A percentile compares a stretch with the other conserved stretches of the same genome.
Evolutionary conservation across 2,329 filamentous ascomycete species (phyloP).

Genomic region (Diaporthe velutina): DNA sequence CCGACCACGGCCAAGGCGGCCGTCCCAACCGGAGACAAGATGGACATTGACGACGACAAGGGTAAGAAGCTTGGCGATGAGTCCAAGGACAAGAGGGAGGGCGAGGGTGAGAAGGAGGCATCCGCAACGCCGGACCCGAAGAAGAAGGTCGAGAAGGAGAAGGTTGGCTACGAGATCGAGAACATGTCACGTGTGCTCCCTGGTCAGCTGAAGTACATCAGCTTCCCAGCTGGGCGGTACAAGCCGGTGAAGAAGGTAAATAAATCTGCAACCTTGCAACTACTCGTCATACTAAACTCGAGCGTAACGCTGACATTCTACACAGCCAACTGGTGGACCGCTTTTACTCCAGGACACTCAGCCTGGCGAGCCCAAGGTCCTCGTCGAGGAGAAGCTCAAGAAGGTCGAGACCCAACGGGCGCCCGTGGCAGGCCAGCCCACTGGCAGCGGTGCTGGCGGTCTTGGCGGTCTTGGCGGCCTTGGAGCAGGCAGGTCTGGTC

Average conservation of each 20-base stretch:
- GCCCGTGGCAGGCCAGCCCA: conserved; percentile 61
- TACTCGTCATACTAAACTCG: neutral
- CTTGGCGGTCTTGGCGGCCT: conserved; percentile 48
- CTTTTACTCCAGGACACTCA: conserved; percentile 90
- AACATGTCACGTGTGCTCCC: conserved; percentile 98
- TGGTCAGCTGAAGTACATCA: conserved; percentile 94
- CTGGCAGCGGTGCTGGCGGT: conserved; percentile 46
- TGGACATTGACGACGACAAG: conserved; percentile 84
- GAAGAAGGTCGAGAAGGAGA: conserved; percentile 96
- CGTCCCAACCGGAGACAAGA: conserved; percentile 76
- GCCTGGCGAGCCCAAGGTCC: conserved; percentile 81
- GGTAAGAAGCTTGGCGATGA: conserved; percentile 60
- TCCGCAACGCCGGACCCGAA: conserved; percentile 71
- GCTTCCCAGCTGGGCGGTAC: conserved; percentile 90
- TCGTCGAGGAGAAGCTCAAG: conserved; percentile 93
- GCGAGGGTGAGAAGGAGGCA: conserved; percentile 70
- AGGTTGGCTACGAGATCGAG: conserved; percentile 93
- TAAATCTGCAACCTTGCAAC: conserved; percentile 56
- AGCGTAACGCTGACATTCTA: conserved; percentile 32
- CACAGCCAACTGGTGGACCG: conserved; percentile 90
- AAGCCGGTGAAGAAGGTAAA: conserved; percentile 89
- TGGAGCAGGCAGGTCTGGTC: conserved; percentile 43
- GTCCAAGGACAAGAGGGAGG: conserved; percentile 72
- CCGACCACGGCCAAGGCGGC: conserved; percentile 78
- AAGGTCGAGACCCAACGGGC: conserved; percentile 77